A percentile compares a stretch with the other conserved stretches of the same genome.
These are phyloP conservation scores for Cryptococcus wingfieldii DNA, from an alignment of 1,284 basidiomycete genomes.

Conservation along the genomic window DNA sequence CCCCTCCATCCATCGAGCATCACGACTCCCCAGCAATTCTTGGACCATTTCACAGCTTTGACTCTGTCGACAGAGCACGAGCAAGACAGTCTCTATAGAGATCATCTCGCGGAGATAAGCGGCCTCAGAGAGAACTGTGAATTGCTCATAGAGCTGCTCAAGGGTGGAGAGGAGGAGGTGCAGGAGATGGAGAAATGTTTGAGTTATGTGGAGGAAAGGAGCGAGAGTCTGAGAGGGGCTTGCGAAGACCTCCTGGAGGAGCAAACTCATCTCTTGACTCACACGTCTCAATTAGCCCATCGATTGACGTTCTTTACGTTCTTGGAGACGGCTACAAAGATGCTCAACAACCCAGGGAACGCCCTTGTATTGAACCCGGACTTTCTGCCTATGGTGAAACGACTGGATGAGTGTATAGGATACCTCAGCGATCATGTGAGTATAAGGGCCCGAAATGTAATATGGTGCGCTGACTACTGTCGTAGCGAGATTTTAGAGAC, in stretches of 20 bases:
- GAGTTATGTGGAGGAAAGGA: conserved; percentile 79
- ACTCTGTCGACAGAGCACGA: conserved; percentile 82
- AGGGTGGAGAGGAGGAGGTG: conserved; percentile 68
- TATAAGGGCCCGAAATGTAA: conserved; percentile 8
- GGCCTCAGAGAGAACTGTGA: conserved; percentile 73
- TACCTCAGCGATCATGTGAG: conserved; percentile 79
- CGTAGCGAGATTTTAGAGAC: conserved; percentile 78
- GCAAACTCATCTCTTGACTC: conserved; percentile 64
- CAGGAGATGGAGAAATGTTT: conserved; percentile 75
- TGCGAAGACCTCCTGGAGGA: conserved; percentile 82
- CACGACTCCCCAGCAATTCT: conserved; percentile 84
- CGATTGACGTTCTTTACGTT: conserved; percentile 86
- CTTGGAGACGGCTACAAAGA: conserved; percentile 78
- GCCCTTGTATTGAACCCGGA: conserved; percentile 80
- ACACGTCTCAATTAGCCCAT: conserved; percentile 69
- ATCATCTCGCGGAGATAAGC: conserved; percentile 69
- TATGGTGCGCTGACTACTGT: background rate
- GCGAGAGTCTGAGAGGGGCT: conserved; percentile 79
- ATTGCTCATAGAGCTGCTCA: conserved; percentile 61
- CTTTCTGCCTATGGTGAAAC: conserved; percentile 88
- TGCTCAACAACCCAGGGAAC: conserved; percentile 87
- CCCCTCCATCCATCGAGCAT: conserved; percentile 55
- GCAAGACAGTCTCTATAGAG: conserved; percentile 82
- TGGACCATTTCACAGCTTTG: conserved; percentile 85
- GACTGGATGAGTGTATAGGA: conserved; percentile 84